Conservation (phyloP, 148 eudicot species). For the Polygonum maritimum region DNA sequence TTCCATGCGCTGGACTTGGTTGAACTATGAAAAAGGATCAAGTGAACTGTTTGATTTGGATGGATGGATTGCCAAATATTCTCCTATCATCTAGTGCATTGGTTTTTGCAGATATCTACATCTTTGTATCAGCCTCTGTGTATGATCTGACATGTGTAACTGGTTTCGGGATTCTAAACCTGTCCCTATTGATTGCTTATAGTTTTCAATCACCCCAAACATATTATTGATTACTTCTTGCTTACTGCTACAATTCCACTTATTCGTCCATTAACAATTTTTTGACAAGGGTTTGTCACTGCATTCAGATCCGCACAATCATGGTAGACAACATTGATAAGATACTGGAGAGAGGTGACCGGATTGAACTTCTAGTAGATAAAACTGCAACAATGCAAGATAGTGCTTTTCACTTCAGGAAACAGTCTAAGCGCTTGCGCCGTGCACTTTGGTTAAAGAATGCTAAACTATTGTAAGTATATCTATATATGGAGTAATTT, state of each 20-base stretch:
- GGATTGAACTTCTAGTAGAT: conserved; percentile 97
- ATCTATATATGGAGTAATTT: background rate
- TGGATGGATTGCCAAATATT: background rate
- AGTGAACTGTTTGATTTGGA: background rate
- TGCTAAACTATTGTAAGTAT: conserved; percentile 81
- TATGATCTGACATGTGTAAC: background rate
- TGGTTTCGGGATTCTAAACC: background rate
- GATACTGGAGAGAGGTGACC: conserved; percentile 92
- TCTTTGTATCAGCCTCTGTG: background rate
- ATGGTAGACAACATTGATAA: conserved; percentile 98
- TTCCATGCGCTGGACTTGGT: background rate
- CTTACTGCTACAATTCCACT: background rate
- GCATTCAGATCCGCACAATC: conserved; percentile 74
- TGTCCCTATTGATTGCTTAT: background rate
- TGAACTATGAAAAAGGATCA: conserved; percentile 1
- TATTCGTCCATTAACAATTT: background rate
- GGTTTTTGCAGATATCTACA: background rate
- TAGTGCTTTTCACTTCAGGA: conserved; percentile 89
- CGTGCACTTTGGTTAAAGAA: conserved; percentile 99
- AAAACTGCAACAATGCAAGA: conserved; percentile 98
- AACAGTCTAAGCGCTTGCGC: conserved; percentile 90
- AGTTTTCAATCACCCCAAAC: background rate
- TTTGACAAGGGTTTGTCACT: conserved; percentile 13
- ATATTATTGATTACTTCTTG: background rate
- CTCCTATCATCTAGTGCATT: background rate